Conservation (phyloP, 805 yeast species). For the Sugiyamaella smithiae region DNA sequence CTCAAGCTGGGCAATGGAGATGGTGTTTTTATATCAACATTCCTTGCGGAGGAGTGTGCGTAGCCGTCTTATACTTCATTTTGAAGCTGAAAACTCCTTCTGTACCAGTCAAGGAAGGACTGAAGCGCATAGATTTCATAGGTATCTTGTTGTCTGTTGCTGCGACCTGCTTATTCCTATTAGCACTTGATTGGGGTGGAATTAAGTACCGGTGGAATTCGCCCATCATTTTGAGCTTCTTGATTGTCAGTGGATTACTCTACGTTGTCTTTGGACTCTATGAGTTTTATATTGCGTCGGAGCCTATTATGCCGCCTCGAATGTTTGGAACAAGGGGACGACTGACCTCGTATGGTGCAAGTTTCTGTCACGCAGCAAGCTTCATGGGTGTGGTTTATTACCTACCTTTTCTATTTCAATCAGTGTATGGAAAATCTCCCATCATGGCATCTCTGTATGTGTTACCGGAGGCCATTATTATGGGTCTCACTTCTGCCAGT, state of each 20-base stretch:
- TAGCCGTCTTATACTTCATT: conserved; percentile 26
- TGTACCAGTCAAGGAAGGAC: conserved; percentile 37
- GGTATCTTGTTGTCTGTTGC: conserved; percentile 53
- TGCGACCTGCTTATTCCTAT: conserved; percentile 43
- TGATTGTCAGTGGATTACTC: conserved; percentile 42
- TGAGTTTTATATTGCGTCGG: conserved; percentile 38
- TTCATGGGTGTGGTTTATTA: conserved; percentile 48
- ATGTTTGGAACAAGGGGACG: conserved; percentile 32
- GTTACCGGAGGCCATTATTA: conserved; percentile 44
- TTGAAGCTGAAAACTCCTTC: conserved; percentile 38
- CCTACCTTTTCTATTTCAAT: conserved; percentile 49
- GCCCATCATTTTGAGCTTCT: conserved; percentile 45
- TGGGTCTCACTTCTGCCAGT: conserved; percentile 43
- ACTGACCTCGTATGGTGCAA: conserved; percentile 35
- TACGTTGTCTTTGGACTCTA: conserved; percentile 45
- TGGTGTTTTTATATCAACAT: conserved; percentile 49
- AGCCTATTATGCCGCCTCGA: conserved; percentile 47
- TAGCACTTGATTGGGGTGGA: conserved; percentile 57
- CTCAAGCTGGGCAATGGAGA: conserved; percentile 48
- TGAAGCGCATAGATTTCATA: conserved; percentile 48
- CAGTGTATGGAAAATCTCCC: conserved; percentile 42
- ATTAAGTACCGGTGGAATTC: conserved; percentile 50
- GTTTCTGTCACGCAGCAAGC: conserved; percentile 48
- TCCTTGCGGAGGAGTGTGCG: conserved; percentile 38
- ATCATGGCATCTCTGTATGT: conserved; percentile 42